Conservation (phyloP, 1,284 basidiomycete species). For the Sphaerobolus stellatus region DNA sequence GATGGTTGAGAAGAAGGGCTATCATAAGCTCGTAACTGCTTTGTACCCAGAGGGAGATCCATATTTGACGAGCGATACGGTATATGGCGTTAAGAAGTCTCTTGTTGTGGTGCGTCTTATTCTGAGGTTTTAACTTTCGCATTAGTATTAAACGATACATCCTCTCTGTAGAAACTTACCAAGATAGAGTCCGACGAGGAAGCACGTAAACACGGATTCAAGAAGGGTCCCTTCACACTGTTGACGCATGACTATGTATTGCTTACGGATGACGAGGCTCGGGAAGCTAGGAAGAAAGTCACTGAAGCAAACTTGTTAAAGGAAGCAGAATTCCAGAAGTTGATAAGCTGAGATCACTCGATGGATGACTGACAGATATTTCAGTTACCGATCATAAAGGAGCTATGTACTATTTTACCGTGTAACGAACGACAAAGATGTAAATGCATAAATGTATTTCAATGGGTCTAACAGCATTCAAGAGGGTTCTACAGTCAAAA, state of each 20-base stretch:
- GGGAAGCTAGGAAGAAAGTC: conserved; percentile 24
- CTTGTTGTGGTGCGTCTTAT: conserved; percentile 50
- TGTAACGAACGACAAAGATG: too few species aligned
- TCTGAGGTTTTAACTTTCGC: conserved; percentile 26
- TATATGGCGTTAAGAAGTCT: conserved; percentile 77
- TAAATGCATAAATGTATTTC: too few species aligned
- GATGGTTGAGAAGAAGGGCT: conserved; percentile 60
- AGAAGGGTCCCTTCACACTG: conserved; percentile 57
- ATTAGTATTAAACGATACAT: conserved; percentile 2
- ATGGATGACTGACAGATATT: too few species aligned
- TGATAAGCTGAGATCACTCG: too few species aligned
- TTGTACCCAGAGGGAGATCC: conserved; percentile 72
- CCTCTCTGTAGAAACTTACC: conserved; percentile 41
- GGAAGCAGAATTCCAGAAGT: background rate
- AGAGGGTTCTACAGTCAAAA: too few species aligned
- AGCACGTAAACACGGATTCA: conserved; percentile 61
- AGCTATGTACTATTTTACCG: too few species aligned
- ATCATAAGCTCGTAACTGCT: conserved; percentile 70
- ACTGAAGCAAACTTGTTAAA: conserved; percentile 2
- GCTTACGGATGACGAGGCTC: conserved; percentile 51
- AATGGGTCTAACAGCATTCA: too few species aligned
- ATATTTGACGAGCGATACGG: conserved; percentile 66
- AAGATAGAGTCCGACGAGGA: conserved; percentile 52
- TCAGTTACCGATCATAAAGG: too few species aligned
- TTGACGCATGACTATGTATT: conserved; percentile 63